phyloP scores from a whole-genome alignment of 331 rosid genomes.

The Acacia pycnantha region DNA sequence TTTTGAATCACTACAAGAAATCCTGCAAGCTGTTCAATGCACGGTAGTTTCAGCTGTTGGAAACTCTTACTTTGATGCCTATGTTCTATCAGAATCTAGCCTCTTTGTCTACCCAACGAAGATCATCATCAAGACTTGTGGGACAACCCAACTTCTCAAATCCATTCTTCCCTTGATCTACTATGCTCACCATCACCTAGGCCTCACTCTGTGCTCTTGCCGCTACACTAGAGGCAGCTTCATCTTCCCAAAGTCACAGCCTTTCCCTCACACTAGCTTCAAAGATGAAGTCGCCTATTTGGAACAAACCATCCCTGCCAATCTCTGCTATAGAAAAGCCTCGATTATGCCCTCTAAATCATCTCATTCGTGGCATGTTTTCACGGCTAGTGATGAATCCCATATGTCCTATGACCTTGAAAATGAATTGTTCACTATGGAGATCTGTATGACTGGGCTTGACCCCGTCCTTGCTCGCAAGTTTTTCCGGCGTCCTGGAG shows the following conservation, averaged over 20 bases:
- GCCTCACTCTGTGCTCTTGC: slow-evolving; percentile 54
- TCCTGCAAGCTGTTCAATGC: slow-evolving; percentile 64
- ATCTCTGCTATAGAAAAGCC: slow-evolving; percentile 65
- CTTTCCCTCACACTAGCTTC: slow-evolving; percentile 85
- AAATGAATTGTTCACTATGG: slow-evolving; percentile 47
- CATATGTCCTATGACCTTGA: slow-evolving; percentile 21
- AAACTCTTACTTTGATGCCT: slow-evolving; percentile 61
- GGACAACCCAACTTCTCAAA: slow-evolving; percentile 80
- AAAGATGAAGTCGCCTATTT: slow-evolving; percentile 71
- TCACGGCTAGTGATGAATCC: slow-evolving; percentile 50
- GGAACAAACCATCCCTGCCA: slow-evolving; percentile 54
- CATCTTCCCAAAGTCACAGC: slow-evolving; percentile 81
- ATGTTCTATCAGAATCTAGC: slow-evolving; percentile 76
- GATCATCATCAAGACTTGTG: slow-evolving; percentile 80
- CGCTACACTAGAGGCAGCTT: slow-evolving; percentile 84
- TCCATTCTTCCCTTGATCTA: slow-evolving; percentile 55
- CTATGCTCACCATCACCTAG: slow-evolving; percentile 47
- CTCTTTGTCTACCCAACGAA: slow-evolving; percentile 76
- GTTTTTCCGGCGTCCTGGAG: slow-evolving; percentile 42
- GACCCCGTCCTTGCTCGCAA: slow-evolving; percentile 51
- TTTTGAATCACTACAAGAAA: slow-evolving; percentile 46
- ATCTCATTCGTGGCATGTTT: slow-evolving; percentile 89
- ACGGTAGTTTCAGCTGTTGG: slow-evolving; percentile 73
- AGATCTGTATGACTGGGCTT: slow-evolving; percentile 79
- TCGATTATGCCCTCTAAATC: slow-evolving; percentile 77